A percentile compares a stretch with the other conserved stretches of the same genome.
These are phyloP conservation scores for Ceriops decandra DNA, from an alignment of 345 rosid genomes.

Conservation along the genomic window DNA sequence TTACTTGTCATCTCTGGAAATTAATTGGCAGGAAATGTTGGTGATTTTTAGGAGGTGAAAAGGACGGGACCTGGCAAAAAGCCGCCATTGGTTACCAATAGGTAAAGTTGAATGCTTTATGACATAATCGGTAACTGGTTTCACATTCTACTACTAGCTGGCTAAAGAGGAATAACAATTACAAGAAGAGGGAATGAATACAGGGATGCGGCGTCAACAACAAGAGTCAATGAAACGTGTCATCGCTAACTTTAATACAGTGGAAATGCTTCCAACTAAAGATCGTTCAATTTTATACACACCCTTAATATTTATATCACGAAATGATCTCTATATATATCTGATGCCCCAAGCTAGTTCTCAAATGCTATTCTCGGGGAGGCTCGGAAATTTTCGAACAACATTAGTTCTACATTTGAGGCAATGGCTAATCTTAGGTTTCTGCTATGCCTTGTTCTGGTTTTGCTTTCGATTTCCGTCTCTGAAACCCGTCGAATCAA, in stretches of 20 bases:
- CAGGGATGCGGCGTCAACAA: neutral
- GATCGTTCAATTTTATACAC: neutral
- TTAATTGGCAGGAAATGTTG: neutral
- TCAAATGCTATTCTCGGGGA: neutral
- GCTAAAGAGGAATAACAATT: neutral
- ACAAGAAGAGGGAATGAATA: neutral
- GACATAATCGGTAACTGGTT: neutral
- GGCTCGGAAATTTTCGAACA: neutral
- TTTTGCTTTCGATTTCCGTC: slow-evolving; percentile 28
- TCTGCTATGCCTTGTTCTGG: slow-evolving; percentile 26
- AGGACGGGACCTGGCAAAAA: neutral
- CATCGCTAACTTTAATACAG: neutral
- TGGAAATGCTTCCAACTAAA: neutral
- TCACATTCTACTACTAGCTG: neutral
- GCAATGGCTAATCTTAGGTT: slow-evolving; percentile 25
- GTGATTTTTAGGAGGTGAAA: neutral
- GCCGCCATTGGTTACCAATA: neutral
- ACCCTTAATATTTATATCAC: neutral
- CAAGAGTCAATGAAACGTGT: neutral
- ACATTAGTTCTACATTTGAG: neutral
- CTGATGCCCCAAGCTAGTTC: neutral
- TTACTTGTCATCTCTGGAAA: neutral
- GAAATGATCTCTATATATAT: slow-evolving; percentile 6
- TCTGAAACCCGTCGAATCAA: slow-evolving; percentile 31
- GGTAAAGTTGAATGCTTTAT: neutral